Conservation (phyloP, 2,329 filamentous ascomycete species). For the Xylaria multiplex region DNA sequence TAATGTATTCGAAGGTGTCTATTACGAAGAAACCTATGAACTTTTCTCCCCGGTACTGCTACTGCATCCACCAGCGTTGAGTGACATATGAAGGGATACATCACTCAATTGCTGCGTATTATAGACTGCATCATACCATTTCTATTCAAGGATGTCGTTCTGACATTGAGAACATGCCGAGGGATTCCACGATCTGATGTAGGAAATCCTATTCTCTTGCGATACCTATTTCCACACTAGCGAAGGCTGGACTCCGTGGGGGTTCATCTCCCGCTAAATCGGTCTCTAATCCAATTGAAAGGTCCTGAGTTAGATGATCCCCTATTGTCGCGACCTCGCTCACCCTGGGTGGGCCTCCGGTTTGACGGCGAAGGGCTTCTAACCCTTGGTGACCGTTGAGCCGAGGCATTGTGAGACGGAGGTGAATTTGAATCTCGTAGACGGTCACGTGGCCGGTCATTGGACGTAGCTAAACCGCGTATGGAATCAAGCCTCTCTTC, state of each 20-base stretch:
- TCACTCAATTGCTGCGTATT: not conserved
- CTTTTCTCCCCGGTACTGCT: constrained; percentile 9
- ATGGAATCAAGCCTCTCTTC: constrained; percentile 42
- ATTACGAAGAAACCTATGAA: constrained; percentile 23
- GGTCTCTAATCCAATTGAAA: constrained; percentile 57
- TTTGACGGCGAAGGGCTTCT: constrained; percentile 45
- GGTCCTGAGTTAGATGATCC: constrained; percentile 53
- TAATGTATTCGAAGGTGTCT: constrained; percentile 17
- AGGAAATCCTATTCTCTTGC: not conserved
- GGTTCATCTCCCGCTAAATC: constrained; percentile 49
- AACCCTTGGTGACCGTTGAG: constrained; percentile 39
- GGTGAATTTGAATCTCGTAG: constrained; percentile 45
- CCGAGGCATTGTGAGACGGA: constrained; percentile 38
- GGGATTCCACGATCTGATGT: not conserved
- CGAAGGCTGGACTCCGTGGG: constrained; percentile 9
- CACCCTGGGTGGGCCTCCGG: constrained; percentile 44
- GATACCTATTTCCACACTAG: not conserved
- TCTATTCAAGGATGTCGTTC: not conserved
- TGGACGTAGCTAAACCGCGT: constrained; percentile 32
- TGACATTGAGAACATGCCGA: not conserved
- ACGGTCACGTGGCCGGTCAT: constrained; percentile 32
- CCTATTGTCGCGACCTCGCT: constrained; percentile 48
- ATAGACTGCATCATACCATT: not conserved
- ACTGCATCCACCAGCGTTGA: constrained; percentile 12
- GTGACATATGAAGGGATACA: not conserved